phyloP scores from a whole-genome alignment of 371 early-diverging fungal species.

The Agmasoma carcini region DNA sequence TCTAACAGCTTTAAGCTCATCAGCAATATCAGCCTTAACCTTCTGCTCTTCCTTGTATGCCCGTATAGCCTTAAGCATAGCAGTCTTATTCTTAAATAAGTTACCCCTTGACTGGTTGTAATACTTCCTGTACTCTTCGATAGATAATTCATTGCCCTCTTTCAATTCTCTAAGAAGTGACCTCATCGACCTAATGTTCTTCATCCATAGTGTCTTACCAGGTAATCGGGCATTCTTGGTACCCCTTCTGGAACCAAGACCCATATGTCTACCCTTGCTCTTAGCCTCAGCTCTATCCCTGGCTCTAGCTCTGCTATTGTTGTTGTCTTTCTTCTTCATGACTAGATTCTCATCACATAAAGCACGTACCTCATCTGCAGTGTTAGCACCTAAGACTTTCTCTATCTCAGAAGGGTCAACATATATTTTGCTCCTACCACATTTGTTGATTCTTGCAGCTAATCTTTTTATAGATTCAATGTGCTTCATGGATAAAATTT shows the following conservation, averaged over 20 bases:
- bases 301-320: slow-evolving; percentile 83
- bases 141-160: slow-evolving; percentile 72
- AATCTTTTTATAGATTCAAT: slow-evolving; percentile 57
- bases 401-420: slow-evolving; percentile 89
- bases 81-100: slow-evolving; percentile 99
- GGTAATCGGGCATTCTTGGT: slow-evolving; percentile 97
- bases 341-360: slow-evolving; percentile 87
- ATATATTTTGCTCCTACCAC: slow-evolving; percentile 97
- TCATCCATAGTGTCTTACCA: slow-evolving; percentile 86
- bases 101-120: slow-evolving; percentile 99
- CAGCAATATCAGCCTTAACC: too few relatives aligned
- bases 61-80: slow-evolving; percentile 94
- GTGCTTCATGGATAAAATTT: slow-evolving; percentile 40
- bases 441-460: slow-evolving; percentile 87
- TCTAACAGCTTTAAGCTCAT: too few relatives aligned
- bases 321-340: slow-evolving; percentile 77
- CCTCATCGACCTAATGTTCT: slow-evolving; percentile 90
- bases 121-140: slow-evolving; percentile 85
- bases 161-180: slow-evolving; percentile 88
- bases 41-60: slow-evolving; percentile 96
- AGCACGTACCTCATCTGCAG: slow-evolving; percentile 76
- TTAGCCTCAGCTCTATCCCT: slow-evolving; percentile 77
- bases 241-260: slow-evolving; percentile 91
- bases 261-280: slow-evolving; percentile 93
- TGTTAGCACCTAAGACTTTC: slow-evolving; percentile 85